A percentile compares a stretch with the other conserved stretches of the same genome.
Evolutionary conservation across 192 early-diverging fungal species (phyloP).

Genomic region (Coemansia sp.): DNA sequence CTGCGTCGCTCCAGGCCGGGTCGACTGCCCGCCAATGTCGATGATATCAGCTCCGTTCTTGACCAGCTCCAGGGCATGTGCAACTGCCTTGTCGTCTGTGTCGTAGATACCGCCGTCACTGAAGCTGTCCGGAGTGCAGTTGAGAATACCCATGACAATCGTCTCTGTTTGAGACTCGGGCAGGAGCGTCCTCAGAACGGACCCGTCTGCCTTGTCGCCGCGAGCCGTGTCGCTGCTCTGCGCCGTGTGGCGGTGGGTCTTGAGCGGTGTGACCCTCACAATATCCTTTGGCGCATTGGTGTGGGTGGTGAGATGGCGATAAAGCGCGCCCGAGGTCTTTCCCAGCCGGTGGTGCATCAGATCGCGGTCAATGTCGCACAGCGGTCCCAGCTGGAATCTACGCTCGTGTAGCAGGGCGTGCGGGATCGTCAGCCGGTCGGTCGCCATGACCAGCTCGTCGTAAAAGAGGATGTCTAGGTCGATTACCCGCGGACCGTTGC

Average conservation of each 20-base stretch:
- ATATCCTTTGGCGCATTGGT: conserved; percentile 49
- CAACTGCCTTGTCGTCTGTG: conserved; percentile 58
- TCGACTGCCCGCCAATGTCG: conserved; percentile 94
- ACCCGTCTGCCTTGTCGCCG: conserved; percentile 12
- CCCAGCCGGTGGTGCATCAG: conserved; percentile 85
- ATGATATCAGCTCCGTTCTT: conserved; percentile 81
- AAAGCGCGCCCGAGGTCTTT: conserved; percentile 62
- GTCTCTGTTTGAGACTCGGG: conserved; percentile 53
- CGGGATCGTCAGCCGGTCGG: conserved; percentile 71
- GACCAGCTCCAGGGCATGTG: conserved; percentile 61
- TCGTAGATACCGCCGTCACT: conserved; percentile 81
- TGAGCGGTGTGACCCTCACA: conserved; percentile 46
- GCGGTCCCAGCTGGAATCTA: conserved; percentile 88
- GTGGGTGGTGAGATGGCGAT: conserved; percentile 51
- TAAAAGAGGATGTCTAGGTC: conserved; percentile 97
- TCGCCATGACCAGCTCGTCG: conserved; percentile 65
- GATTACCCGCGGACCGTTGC: conserved; percentile 87
- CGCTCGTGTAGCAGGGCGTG: conserved; percentile 85
- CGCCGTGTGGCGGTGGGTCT: conserved; percentile 1
- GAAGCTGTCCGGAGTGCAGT: conserved; percentile 96
- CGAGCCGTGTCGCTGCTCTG: conserved; percentile 22
- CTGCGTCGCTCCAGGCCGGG: conserved; percentile 77
- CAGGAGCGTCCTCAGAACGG: conserved; percentile 54
- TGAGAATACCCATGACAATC: conserved; percentile 92
- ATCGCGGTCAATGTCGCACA: conserved; percentile 88